phyloP scores from a whole-genome alignment of 106 monocot species.

The Ottelia alismoides region DNA sequence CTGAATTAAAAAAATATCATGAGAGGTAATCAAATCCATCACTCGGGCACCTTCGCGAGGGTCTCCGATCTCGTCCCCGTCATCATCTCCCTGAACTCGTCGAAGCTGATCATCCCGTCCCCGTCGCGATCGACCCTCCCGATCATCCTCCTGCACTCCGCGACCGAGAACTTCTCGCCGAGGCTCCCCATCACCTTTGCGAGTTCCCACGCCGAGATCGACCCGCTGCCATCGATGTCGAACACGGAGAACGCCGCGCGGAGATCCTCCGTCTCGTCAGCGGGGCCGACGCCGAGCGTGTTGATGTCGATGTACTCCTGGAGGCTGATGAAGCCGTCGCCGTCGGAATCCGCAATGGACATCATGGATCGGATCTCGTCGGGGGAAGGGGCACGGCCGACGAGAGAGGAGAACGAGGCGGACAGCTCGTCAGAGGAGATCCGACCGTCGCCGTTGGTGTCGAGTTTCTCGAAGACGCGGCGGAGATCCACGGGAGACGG shows the following conservation, averaged over 20 bases:
- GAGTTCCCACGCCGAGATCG: conserved; percentile 30
- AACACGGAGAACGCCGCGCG: conserved; percentile 23
- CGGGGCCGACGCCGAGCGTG: neutral
- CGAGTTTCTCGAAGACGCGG: conserved; percentile 17
- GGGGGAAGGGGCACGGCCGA: conserved; percentile 10
- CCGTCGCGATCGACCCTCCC: conserved; percentile 29
- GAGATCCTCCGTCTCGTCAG: conserved; percentile 18
- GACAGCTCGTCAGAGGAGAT: conserved; percentile 43
- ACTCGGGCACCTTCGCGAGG: too few relatives aligned
- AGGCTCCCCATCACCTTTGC: conserved; percentile 16
- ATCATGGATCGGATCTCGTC: conserved; percentile 30
- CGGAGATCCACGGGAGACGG: conserved; percentile 1
- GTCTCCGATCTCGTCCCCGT: too few relatives aligned
- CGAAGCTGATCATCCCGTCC: conserved; percentile 27
- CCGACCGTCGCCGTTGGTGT: conserved; percentile 45
- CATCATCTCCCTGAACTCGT: conserved; percentile 46
- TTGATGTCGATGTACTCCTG: conserved; percentile 31
- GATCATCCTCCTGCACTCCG: conserved; percentile 32
- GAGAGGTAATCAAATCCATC: too few relatives aligned
- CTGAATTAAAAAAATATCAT: too few relatives aligned
- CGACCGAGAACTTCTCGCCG: conserved; percentile 14
- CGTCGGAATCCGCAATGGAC: conserved; percentile 38
- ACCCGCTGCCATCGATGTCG: conserved; percentile 28
- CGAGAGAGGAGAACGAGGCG: conserved; percentile 21
- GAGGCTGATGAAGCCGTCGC: conserved; percentile 44